A percentile compares a stretch with the other conserved stretches of the same genome.
Evolutionary conservation across 305 asterid species (phyloP).

Genomic region (Plantago coronopus): DNA sequence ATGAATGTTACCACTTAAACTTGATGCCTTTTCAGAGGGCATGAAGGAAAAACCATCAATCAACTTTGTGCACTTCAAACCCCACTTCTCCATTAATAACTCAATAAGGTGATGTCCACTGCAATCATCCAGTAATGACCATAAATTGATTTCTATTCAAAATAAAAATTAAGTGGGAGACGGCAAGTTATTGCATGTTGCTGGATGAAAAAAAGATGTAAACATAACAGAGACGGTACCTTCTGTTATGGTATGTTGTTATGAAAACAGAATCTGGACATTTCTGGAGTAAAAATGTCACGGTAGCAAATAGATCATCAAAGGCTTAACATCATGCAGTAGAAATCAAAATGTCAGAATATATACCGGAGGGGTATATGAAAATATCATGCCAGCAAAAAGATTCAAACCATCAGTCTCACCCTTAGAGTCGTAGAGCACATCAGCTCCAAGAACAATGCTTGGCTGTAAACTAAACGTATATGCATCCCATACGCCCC

Average conservation of each 20-base stretch:
- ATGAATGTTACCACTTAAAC: constrained; percentile 80
- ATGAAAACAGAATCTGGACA: constrained; percentile 69
- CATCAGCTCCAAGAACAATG: constrained; percentile 95
- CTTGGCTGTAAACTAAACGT: constrained; percentile 59
- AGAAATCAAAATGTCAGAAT: constrained; percentile 22
- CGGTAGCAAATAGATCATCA: constrained; percentile 85
- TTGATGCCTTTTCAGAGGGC: constrained; percentile 70
- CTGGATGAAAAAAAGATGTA: constrained; percentile 16
- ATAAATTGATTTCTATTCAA: neutral
- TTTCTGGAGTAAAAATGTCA: constrained; percentile 64
- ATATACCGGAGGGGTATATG: neutral
- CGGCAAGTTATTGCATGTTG: constrained; percentile 6
- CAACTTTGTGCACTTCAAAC: constrained; percentile 73
- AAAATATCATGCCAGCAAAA: constrained; percentile 8
- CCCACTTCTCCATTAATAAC: constrained; percentile 88
- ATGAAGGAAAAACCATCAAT: constrained; percentile 78
- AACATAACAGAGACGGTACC: constrained; percentile 39
- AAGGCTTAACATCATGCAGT: constrained; percentile 49
- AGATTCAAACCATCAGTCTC: constrained; percentile 8
- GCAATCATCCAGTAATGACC: constrained; percentile 23
- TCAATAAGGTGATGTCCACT: constrained; percentile 94
- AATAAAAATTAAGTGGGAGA: constrained; percentile 3
- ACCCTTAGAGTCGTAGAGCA: constrained; percentile 75
- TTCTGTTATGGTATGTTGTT: constrained; percentile 87
- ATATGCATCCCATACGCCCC: constrained; percentile 80